Evolutionary conservation across 2,329 filamentous ascomycete genomes (phyloP), one percentile per base, ranked within the genome.

Genomic region (Microdochium bolleyi): DNA sequence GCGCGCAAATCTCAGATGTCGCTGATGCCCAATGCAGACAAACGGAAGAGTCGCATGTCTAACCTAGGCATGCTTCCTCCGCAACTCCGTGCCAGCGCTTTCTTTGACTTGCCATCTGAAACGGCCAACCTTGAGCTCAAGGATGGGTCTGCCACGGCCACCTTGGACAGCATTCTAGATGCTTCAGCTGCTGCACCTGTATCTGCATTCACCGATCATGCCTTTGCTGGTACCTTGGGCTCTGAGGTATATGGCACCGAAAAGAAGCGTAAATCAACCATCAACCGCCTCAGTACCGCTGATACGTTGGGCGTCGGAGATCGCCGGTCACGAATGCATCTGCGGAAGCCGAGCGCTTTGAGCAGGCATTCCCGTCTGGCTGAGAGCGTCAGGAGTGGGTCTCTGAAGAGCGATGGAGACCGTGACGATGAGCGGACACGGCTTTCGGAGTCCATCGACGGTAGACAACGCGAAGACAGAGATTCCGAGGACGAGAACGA

Each of bases 141-240:
- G 66, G 84, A 88, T 54, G 87, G 89, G 19, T 97, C 94, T 24
- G 92, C 92, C 11, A 89, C 91, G 64, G 86, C 83, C 44, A 96
- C 92, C 0, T 79, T 99, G 8, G 92, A 99, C 59, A 92, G 84
- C 65, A 95, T 99, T 51, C 78, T 99, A 16, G 88, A 96, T 64
- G 94, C 92, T 8, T 94, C 92, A 2, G 88, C 89, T 2, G 82
- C 79, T 55, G 92, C 94, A 0, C 94, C 94, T 1, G 91, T 96
- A 27, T 89, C 79, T 58, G 92, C 92, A 24, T 97, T 97, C 62
- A 95, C 88, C 0, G 90, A 96, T 62, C 91, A 96, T 66, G 82
- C 86, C 0, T 91, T 88, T 63, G 88, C 85, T 25, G 91, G 91
- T 3, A 82, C 84, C 56, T 75, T 91, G 11, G 88, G 90, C 24